Base-by-base conservation (phyloP, 2,329 filamentous ascomycete genomes). In the Purpureocillium lavendulum region DNA sequence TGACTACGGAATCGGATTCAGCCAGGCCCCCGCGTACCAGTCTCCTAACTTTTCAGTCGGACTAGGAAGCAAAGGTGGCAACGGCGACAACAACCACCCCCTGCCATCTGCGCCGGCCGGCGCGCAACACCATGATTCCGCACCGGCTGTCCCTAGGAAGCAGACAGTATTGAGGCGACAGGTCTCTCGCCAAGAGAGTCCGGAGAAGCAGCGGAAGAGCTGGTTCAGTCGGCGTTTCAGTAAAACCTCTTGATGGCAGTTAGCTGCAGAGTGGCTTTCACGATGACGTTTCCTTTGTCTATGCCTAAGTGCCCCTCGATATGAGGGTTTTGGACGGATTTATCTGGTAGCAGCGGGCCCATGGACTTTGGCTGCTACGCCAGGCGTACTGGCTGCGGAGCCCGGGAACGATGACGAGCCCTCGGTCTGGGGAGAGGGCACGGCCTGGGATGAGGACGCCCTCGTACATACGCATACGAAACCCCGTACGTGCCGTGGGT, bases 171-270 rank as follows among this genome's bases (percentile, higher is more conserved):
- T 59, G 33, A 53, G 49, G 38, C 46, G 57, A 21, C 49, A 59
- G 33, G 48, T 49, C 4, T 55, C 51, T 35, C 43, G 28, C 14
- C 40, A 34, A 8, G 39, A 33, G 12, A 40, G 16, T 7, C 55
- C 56, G 11, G 83, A 88, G 44, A 95, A 94, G 71, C 21, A 26
- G 21, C 75, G 85, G 48, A 89, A 88, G 73, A 92, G 88, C 58
- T 95, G 89, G 87, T 81, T 97, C 53, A 79, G 84, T 56, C 78
- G 80, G 51, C 75, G 81, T 40, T 92, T 95, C 61, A 92, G 84
- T 70, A 88, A 72, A 56, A 62, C 33, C 24, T 33, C 40, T 35
- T 48, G 45, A 37, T 18, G 31, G 12, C 12, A 15, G 24, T 18
- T 33, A 10, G 10, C 21, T 5, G 21, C 21, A 6, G 10, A 5